Base-by-base conservation (phyloP, 257 asterid genomes). In the Nicotiana benthamiana region DNA sequence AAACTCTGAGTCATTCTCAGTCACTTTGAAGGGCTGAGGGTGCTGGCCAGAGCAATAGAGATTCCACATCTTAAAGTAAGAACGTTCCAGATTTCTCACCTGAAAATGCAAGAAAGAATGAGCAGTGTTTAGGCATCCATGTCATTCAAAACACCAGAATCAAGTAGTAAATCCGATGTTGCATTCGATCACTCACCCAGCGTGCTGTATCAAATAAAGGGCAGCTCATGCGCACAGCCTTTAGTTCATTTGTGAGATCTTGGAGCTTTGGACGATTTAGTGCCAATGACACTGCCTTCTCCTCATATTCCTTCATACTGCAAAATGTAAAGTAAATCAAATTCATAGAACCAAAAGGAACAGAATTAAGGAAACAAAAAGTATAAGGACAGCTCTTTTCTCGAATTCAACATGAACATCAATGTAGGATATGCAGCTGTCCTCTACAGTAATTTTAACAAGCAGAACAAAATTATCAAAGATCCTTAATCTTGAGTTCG, bases 221-320 rank as follows among this genome's bases (percentile, higher is more conserved):
- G 76, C 98, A 94, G 27, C 86, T 90, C 85, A 91, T 22, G 17
- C 99, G 95, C 36, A 87, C 92, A 9, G 97, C 97, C 88, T 91
- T 96, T 59, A 96, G 96, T 86, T 82, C 90, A 82, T 87, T 87
- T 30, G 93, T 91, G 75, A 96, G 99, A 84, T 90, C 96, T 82
- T 90, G 91, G 77, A 96, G 97, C 91, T 92, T 92, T 27, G 88
- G 30, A n/a, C 86, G 94, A 81, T 96, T 87, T 67, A 92, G 87
- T 20, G 97, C 99, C 85, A 96, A 80, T 16, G 92, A 83, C 30
- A 96, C 97, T 4, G 99, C 99, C 83, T 79, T 94, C 87, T 96
- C 99, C 84, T 96, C 99, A 26, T 96, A 96, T 85, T 96, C 99
- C 83, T 90, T 85, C 98, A 96, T 91, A 81, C 99, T 96, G 82